Base-by-base conservation (phyloP, 2,329 filamentous ascomycete genomes). In the Gremmenia infestans region DNA sequence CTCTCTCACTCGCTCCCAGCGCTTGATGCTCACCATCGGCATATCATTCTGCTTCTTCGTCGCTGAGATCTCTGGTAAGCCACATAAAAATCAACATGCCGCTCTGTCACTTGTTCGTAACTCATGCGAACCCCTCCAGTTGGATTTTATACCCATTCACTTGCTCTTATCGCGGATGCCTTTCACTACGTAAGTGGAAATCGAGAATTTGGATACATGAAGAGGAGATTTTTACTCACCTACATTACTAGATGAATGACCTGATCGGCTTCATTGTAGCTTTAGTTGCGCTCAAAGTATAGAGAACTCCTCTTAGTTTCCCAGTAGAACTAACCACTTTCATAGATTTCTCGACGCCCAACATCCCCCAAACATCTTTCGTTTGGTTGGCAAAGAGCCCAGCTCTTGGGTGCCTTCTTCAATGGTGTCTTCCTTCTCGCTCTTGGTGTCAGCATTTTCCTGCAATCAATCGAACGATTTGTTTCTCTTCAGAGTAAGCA, bases 321-420 rank as follows among this genome's bases (percentile, higher is more conserved):
- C 52, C 22, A 22, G 3, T 43, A 23, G 35, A 14, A 19, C 22
- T 45, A 2, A 45, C 19, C 19, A 14, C 12, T 22, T 19, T 45
- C 19, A 45, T 52, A 86, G 84, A 71, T 86, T 55, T 78, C 84
- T 19, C 79, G 86, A 60, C 73, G 77, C 43, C 73, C 74, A 46
- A 72, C 79, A 5, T 80, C 80, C 1, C 85, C 86, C 0, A 75
- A 80, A 58, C 76, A 75, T 9, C 75, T 88, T 15, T 82, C 87
- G 0, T 91, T 88, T 62, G 88, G 88, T n/a, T 91, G 87, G 87
- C 85, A 88, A 55, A 79, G 88, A 35, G 86, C 87, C 15, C 80
- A 82, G n/a, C 70, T 91, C 1, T 75, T 92, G 0, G 88, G 88
- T 5, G 86, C 87, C 22, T 92, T 92, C 70, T 92, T 91, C 77